phyloP scores from a whole-genome alignment of 495 filamentous ascomycete species.

The Daldinia vernicosa region DNA sequence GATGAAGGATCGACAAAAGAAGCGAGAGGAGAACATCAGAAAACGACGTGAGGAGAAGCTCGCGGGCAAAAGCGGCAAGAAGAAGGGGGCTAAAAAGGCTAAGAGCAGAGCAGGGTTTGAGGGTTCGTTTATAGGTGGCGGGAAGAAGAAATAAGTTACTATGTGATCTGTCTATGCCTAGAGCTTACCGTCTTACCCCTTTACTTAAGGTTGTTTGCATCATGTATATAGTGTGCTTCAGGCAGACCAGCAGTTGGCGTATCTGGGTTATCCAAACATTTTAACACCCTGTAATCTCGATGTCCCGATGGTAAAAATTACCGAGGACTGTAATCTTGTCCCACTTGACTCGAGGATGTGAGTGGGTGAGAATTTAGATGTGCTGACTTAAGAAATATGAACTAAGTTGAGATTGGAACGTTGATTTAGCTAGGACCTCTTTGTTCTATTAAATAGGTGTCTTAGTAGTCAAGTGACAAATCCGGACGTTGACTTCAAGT shows the following conservation, averaged over 20 bases:
- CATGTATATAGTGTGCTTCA: conserved; percentile 6
- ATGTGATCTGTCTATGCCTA: background rate
- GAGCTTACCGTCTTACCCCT: background rate
- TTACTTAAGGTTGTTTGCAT: background rate
- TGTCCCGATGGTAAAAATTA: background rate
- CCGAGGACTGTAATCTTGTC: background rate
- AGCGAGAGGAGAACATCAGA: conserved; percentile 85
- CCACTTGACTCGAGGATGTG: background rate
- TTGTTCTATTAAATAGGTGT: background rate
- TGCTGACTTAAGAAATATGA: background rate
- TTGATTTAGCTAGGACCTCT: background rate
- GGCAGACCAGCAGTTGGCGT: background rate
- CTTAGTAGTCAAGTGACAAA: background rate
- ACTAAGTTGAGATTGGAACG: background rate
- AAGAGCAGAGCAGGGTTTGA: conserved; percentile 85
- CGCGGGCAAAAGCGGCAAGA: conserved; percentile 68
- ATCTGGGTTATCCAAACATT: background rate
- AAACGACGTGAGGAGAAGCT: conserved; percentile 83
- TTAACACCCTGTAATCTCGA: background rate
- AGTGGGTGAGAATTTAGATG: background rate
- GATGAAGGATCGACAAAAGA: conserved; percentile 82
- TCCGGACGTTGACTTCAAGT: too few species aligned
- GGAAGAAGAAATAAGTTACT: conserved; percentile 46
- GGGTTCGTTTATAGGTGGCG: conserved; percentile 78
- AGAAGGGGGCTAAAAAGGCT: conserved; percentile 63